phyloP scores from a whole-genome alignment of 495 filamentous ascomycete species.

The Xylaria venustula region DNA sequence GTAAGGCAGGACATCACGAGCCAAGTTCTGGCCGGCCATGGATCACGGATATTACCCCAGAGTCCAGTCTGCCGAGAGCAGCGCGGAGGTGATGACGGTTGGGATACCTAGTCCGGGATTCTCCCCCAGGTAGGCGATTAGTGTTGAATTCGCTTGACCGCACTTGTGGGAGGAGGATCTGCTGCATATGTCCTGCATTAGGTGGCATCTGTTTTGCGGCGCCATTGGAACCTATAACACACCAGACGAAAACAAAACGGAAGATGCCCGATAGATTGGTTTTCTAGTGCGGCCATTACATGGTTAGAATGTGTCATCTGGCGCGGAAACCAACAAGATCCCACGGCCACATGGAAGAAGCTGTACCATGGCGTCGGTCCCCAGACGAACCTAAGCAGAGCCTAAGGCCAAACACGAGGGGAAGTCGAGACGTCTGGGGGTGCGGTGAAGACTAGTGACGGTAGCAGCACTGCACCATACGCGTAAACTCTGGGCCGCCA shows the following conservation, averaged over 20 bases:
- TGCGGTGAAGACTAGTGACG: too few species aligned
- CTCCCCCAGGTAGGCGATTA: background rate
- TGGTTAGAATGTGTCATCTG: background rate
- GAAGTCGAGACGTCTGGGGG: background rate
- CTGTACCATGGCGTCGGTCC: slow-evolving; percentile 4
- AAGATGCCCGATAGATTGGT: slow-evolving; percentile 9
- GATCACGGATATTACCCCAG: background rate
- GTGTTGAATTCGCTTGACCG: background rate
- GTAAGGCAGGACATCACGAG: background rate
- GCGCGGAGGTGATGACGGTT: background rate
- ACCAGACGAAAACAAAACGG: slow-evolving; percentile 15
- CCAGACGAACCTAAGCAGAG: background rate
- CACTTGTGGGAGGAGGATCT: background rate
- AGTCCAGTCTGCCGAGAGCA: too few species aligned
- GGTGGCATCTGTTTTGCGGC: slow-evolving; percentile 2
- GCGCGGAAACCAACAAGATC: background rate
- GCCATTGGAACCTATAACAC: slow-evolving; percentile 9
- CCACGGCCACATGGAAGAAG: slow-evolving; percentile 2
- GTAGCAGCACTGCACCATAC: too few species aligned
- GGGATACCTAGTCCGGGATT: background rate
- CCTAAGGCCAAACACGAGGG: background rate
- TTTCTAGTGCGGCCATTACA: background rate
- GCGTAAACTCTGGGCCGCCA: too few species aligned
- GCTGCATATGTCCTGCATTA: slow-evolving; percentile 12
- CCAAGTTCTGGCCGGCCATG: background rate